These are phyloP conservation scores for Orbilia javanica DNA, from an alignment of 2,329 filamentous ascomycete genomes.

Conservation along the genomic window DNA sequence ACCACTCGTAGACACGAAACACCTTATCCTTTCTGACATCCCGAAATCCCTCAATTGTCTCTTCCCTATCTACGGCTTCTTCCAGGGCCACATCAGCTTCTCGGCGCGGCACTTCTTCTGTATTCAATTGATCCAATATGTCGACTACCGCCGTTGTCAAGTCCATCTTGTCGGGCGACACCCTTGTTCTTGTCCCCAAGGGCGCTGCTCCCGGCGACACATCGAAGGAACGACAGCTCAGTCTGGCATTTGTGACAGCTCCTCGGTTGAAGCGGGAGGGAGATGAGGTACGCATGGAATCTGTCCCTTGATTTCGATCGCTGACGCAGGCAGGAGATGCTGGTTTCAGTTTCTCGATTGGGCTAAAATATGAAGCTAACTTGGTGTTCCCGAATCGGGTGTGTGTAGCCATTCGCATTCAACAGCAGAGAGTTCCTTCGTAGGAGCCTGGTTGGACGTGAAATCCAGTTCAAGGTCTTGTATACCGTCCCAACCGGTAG, in stretches of 20 bases:
- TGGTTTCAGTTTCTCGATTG: conserved; percentile 28
- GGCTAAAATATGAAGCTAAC: conserved; percentile 38
- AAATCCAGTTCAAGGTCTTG: conserved; percentile 83
- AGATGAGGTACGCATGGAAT: conserved; percentile 76
- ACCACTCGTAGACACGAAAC: conserved; percentile 36
- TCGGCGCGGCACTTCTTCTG: conserved; percentile 8
- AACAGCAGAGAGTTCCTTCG: conserved; percentile 94
- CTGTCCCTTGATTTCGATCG: background rate
- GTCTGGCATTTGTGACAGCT: conserved; percentile 90
- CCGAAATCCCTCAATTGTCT: conserved; percentile 9
- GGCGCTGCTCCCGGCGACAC: conserved; percentile 33
- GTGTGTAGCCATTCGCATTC: conserved; percentile 79
- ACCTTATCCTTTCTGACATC: conserved; percentile 16
- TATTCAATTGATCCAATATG: conserved; percentile 38
- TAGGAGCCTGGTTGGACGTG: conserved; percentile 84
- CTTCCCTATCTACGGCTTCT: conserved; percentile 6
- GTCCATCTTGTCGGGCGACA: conserved; percentile 57
- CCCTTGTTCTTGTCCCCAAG: conserved; percentile 53
- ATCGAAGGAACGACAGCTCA: conserved; percentile 68
- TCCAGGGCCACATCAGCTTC: conserved; percentile 5
- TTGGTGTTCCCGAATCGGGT: conserved; percentile 3
- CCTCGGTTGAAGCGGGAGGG: conserved; percentile 88
- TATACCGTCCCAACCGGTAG: conserved; percentile 88
- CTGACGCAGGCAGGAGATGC: conserved; percentile 13
- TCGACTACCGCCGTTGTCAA: conserved; percentile 50